Conservation (phyloP, 768 basidiomycete genomes). For the Mycena polygramma region DNA sequence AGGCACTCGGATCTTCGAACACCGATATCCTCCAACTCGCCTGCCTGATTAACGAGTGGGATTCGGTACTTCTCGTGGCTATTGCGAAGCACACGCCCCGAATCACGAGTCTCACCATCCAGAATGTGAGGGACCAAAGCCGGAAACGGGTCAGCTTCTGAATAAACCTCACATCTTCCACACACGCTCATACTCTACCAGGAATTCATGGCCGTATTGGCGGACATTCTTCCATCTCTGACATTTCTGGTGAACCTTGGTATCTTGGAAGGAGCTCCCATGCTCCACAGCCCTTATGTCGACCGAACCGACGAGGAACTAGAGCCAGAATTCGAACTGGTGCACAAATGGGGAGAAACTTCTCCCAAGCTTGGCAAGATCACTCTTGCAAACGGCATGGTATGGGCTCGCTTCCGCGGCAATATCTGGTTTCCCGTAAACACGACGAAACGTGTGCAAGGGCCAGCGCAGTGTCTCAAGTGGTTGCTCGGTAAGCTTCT, state of each 20-base stretch:
- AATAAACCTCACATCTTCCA: background rate
- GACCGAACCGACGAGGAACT: background rate
- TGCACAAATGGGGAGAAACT: conserved; percentile 1
- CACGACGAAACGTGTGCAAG: too few species aligned
- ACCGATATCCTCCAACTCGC: conserved; percentile 3
- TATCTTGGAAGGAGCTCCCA: background rate
- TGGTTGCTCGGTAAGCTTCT: background rate
- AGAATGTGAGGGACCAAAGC: background rate
- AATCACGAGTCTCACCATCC: background rate
- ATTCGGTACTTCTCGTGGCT: background rate
- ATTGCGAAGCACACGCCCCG: conserved; percentile 1
- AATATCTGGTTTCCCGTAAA: conserved; percentile 1
- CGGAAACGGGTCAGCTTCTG: background rate
- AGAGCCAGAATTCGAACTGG: conserved; percentile 3
- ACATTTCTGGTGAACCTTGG: background rate
- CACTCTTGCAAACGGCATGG: background rate
- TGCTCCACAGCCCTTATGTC: background rate
- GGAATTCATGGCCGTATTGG: background rate
- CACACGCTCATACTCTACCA: background rate
- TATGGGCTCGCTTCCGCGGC: background rate
- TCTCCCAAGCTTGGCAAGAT: background rate
- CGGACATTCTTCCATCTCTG: background rate
- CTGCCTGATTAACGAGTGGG: conserved; percentile 7
- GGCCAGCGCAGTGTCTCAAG: background rate
- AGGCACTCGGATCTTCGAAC: conserved; percentile 1